These are phyloP conservation scores for Dothiorella sarmentorum DNA, from an alignment of 2,329 filamentous ascomycete genomes.

Conservation along the genomic window DNA sequence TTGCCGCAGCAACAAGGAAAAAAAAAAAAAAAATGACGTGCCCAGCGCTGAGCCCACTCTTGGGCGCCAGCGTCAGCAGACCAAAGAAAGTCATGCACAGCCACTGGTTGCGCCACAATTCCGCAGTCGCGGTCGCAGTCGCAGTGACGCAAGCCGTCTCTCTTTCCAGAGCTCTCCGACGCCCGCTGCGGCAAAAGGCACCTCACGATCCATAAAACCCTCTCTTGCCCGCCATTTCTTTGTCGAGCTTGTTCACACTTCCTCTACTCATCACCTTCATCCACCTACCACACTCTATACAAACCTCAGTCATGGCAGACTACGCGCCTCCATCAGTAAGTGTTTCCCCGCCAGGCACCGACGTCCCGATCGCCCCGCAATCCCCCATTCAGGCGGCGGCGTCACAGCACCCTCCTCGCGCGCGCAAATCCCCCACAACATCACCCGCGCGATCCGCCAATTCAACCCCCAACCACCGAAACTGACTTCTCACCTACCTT, in stretches of 20 bases:
- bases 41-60: no score
- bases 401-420: neutral
- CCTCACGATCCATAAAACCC: neutral
- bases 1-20: no score
- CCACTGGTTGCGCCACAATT: no score
- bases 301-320: slow-evolving; percentile 29
- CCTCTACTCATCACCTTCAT: neutral
- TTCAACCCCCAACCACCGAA: slow-evolving; percentile 12
- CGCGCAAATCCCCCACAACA: slow-evolving; percentile 4
- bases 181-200: slow-evolving; percentile 3
- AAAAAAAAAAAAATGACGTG: no score
- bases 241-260: neutral
- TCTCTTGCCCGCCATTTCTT: neutral
- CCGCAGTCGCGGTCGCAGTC: neutral
- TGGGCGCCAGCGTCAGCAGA: neutral
- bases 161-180: slow-evolving; percentile 10
- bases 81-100: no score
- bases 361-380: neutral
- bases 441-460: slow-evolving; percentile 7
- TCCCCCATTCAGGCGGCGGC: neutral
- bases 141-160: slow-evolving; percentile 5
- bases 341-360: neutral
- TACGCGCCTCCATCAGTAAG: slow-evolving; percentile 36
- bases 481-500: neutral
- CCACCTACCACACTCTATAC: neutral